These are phyloP conservation scores for Suhomyces canberraensis DNA, from an alignment of 805 yeast genomes.

Conservation along the genomic window DNA sequence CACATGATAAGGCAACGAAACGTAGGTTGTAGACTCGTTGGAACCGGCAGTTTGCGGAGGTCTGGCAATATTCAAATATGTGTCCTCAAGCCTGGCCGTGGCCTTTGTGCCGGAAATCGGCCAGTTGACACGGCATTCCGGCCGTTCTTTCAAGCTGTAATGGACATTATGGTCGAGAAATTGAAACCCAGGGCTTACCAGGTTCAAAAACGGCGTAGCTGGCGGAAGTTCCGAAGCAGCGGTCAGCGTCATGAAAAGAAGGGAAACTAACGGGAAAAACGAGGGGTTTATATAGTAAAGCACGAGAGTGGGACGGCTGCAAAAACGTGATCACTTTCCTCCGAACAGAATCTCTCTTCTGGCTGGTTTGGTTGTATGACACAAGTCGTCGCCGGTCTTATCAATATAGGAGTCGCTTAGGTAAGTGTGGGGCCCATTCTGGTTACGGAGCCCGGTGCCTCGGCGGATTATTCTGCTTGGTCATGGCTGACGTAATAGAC, in stretches of 20 bases:
- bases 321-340: too few relatives aligned
- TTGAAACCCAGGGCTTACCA: conserved; percentile 37
- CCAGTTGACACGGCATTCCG: conserved; percentile 5
- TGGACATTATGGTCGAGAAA: conserved; percentile 33
- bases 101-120: conserved; percentile 6
- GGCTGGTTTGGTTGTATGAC: too few relatives aligned
- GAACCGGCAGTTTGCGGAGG: conserved; percentile 29
- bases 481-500: neutral
- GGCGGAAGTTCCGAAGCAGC: conserved; percentile 21
- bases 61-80: conserved; percentile 36
- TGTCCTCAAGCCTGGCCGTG: conserved; percentile 13
- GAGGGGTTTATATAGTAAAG: too few relatives aligned
- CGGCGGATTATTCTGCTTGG: neutral
- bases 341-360: too few relatives aligned
- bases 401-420: neutral
- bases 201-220: conserved; percentile 26
- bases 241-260: conserved; percentile 5
- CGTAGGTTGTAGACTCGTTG: conserved; percentile 50
- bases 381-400: neutral
- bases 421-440: neutral
- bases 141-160: conserved; percentile 19
- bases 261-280: too few relatives aligned
- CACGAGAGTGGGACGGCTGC: too few relatives aligned
- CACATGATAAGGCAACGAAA: conserved; percentile 49
- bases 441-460: too few relatives aligned